Conservation (phyloP, 2,329 filamentous ascomycete genomes). For the Hypoxylon sp. region DNA sequence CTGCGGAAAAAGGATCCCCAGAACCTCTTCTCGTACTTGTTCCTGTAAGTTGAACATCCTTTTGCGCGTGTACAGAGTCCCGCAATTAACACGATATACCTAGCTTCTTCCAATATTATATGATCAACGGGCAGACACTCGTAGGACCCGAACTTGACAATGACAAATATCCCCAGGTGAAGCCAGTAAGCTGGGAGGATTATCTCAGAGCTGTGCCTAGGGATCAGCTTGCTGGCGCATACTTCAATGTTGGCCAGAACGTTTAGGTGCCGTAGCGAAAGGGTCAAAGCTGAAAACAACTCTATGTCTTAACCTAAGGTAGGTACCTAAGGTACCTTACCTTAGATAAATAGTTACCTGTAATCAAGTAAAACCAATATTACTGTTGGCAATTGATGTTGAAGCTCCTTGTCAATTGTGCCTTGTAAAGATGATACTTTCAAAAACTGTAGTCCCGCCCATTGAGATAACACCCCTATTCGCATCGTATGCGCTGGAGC, state of each 20-base stretch:
- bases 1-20: conserved; percentile 18
- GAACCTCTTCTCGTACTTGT: conserved; percentile 30
- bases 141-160: conserved; percentile 35
- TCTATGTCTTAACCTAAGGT: neutral
- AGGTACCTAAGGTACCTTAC: neutral
- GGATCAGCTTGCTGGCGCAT: conserved; percentile 16
- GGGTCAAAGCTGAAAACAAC: neutral
- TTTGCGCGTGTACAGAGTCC: neutral
- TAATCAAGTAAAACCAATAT: neutral
- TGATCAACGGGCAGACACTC: conserved; percentile 26
- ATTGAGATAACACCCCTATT: neutral
- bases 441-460: neutral
- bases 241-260: conserved; percentile 4
- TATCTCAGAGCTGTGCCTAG: conserved; percentile 17
- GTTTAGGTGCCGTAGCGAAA: conserved; percentile 1
- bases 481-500: neutral
- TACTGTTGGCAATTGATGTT: neutral
- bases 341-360: neutral
- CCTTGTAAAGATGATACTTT: neutral
- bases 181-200: conserved; percentile 37
- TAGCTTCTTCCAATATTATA: conserved; percentile 42
- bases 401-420: neutral
- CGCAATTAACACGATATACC: conserved; percentile 14
- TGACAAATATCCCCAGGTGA: conserved; percentile 36
- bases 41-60: conserved; percentile 22